These are phyloP conservation scores for Phanerochaete carnosa DNA, from an alignment of 768 basidiomycete genomes.

Conservation along the genomic window DNA sequence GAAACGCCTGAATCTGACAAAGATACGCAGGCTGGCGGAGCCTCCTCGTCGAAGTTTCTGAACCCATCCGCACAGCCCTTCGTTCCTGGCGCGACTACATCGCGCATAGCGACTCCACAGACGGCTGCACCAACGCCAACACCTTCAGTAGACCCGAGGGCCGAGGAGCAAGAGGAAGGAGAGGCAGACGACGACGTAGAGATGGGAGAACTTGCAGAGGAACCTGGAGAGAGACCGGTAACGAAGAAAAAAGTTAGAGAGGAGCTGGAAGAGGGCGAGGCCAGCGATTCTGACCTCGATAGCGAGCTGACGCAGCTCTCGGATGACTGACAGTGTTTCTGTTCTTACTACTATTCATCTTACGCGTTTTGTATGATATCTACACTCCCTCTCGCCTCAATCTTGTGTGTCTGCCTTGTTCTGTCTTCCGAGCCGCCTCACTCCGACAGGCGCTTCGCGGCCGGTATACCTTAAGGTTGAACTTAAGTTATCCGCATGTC, in stretches of 20 bases:
- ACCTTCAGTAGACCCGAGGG: slow-evolving; percentile 5
- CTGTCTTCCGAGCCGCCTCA: not conserved
- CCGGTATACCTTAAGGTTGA: not conserved
- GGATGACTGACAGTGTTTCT: slow-evolving; percentile 35
- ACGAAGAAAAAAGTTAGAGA: slow-evolving; percentile 29
- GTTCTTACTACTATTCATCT: not conserved
- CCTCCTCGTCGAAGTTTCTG: slow-evolving; percentile 29
- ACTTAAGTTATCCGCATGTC: not conserved
- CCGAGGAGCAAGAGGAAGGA: slow-evolving; percentile 34
- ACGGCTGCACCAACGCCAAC: slow-evolving; percentile 11
- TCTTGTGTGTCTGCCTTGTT: too few relatives aligned
- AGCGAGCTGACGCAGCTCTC: slow-evolving; percentile 78
- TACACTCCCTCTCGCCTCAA: too few relatives aligned
- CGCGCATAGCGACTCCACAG: slow-evolving; percentile 26
- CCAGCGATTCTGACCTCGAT: slow-evolving; percentile 60
- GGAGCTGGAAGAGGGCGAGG: slow-evolving; percentile 85
- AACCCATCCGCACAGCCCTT: slow-evolving; percentile 33
- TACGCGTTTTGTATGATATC: not conserved
- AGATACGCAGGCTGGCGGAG: slow-evolving; percentile 32
- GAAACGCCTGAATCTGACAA: slow-evolving; percentile 44
- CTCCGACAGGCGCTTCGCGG: not conserved
- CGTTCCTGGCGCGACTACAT: slow-evolving; percentile 20
- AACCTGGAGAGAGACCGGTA: slow-evolving; percentile 52
- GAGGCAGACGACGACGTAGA: slow-evolving; percentile 76
- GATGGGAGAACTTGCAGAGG: slow-evolving; percentile 89